These are phyloP conservation scores for Backusella liffmaniae DNA, from an alignment of 192 early-diverging fungal genomes.

Conservation along the genomic window DNA sequence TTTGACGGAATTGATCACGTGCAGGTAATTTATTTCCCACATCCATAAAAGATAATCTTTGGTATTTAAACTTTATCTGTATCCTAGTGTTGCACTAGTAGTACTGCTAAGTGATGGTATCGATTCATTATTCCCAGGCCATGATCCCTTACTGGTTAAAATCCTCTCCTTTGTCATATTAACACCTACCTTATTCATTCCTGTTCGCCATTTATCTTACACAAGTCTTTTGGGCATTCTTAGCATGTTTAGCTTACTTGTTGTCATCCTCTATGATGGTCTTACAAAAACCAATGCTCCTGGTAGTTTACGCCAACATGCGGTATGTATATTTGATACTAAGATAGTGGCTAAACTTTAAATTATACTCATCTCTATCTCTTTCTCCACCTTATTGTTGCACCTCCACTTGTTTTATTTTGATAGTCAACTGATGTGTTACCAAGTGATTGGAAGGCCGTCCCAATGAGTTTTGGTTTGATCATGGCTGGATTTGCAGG, in stretches of 20 bases:
- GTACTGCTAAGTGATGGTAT: slow-evolving; percentile 40
- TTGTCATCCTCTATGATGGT: slow-evolving; percentile 61
- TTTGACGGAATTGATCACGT: slow-evolving; percentile 38
- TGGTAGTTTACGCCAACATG: slow-evolving; percentile 54
- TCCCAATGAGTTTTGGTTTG: slow-evolving; percentile 57
- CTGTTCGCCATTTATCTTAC: slow-evolving; percentile 50
- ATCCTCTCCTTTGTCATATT: slow-evolving; percentile 43
- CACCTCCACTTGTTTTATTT: background rate
- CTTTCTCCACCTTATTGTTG: background rate
- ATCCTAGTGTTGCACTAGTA: slow-evolving; percentile 40
- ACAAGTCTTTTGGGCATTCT: slow-evolving; percentile 60
- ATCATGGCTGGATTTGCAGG: slow-evolving; percentile 55
- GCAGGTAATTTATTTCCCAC: slow-evolving; percentile 26
- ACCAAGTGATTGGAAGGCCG: slow-evolving; percentile 42
- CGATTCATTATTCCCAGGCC: slow-evolving; percentile 33
- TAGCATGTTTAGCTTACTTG: slow-evolving; percentile 46
- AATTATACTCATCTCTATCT: background rate
- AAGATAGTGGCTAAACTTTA: background rate
- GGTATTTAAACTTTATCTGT: slow-evolving; percentile 10
- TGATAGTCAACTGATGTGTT: slow-evolving; percentile 46
- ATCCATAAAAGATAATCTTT: background rate
- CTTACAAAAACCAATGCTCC: slow-evolving; percentile 46
- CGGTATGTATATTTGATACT: slow-evolving; percentile 31
- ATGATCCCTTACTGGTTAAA: slow-evolving; percentile 42
- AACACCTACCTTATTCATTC: slow-evolving; percentile 52